Conservation (phyloP, 352 stramenopile genomes). For the Phytopythium oedochilum region DNA sequence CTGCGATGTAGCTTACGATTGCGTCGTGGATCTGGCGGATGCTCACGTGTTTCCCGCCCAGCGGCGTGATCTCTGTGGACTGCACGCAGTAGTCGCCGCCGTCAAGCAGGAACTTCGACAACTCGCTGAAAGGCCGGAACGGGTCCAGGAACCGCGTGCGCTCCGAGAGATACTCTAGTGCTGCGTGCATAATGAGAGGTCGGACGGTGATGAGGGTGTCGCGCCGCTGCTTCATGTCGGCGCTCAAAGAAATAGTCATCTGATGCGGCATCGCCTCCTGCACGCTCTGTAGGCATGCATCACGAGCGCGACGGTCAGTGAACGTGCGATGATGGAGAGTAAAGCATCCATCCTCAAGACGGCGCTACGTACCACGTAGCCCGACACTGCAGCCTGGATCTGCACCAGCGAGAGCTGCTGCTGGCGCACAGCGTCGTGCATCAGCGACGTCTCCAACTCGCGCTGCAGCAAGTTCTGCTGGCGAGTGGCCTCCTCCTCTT, state of each 20-base stretch:
- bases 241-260: conserved; percentile 33
- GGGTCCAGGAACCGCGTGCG: conserved; percentile 34
- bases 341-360: too few relatives aligned
- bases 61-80: conserved; percentile 39
- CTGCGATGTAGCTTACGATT: conserved; percentile 32
- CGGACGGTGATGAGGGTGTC: conserved; percentile 14
- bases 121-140: conserved; percentile 25
- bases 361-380: conserved; percentile 6
- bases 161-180: conserved; percentile 29
- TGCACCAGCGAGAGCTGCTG: conserved; percentile 21
- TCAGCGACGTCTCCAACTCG: neutral
- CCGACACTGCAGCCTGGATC: conserved; percentile 14
- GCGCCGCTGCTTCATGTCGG: conserved; percentile 19
- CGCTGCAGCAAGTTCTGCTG: neutral
- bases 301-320: too few relatives aligned
- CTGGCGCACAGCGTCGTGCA: conserved; percentile 15
- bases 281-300: neutral
- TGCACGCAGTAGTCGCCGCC: conserved; percentile 37
- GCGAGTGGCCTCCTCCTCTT: too few relatives aligned
- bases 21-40: conserved; percentile 35
- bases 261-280: conserved; percentile 17
- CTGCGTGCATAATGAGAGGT: conserved; percentile 8
- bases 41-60: conserved; percentile 15
- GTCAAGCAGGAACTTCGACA: conserved; percentile 32
- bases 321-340: too few relatives aligned